Base-by-base conservation (phyloP, 2,329 filamentous ascomycete species). In the Scytalidium sp. region DNA sequence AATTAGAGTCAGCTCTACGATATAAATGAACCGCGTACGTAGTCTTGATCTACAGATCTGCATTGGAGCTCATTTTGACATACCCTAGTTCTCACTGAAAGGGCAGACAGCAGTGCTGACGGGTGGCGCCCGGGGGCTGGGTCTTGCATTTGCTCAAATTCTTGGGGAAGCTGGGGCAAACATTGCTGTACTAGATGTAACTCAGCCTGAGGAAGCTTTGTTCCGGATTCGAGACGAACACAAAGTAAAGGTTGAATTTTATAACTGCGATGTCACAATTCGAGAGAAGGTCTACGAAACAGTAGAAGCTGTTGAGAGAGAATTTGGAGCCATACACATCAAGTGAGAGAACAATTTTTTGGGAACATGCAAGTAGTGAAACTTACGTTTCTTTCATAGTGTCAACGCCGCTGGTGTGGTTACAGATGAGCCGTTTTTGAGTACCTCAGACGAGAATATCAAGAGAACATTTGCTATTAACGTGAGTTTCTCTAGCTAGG, bases 71-170 rank as follows among this genome's bases (percentile, higher is more conserved):
- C n/a, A n/a, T n/a, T n/a, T n/a, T n/a, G n/a, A n/a, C n/a, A n/a
- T 61, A 13, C 47, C 55, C 3, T 51, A 54, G 27, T 76, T 78
- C 57, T 75, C 75, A 3, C 70, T 79, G 9, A 61, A 65, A 41
- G 67, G 66, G 39, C 67, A 66, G 53, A 76, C 73, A 0, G 64
- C 73, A 21, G 70, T 67, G 27, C 75, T 80, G 39, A 80, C 77
- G 1, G 76, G 77, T 5, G 77, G 72, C 39, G 75, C 70, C 9
- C 72, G 75, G n/a, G 76, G 77, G 11, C 65, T 80, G 1, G 77
- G 77, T 13, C 72, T 79, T 36, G 72, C 71, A 19, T 67, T 80
- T 15, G 72, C 76, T 3, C 65, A 66, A 22, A 76, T 57, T 20
- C 60, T 61, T 41, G 55, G 58, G 10, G 48, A 56, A 17, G 59